These are phyloP conservation scores for Xylariaceae sp. DNA, from an alignment of 2,329 filamentous ascomycete species.

Conservation along the genomic window DNA sequence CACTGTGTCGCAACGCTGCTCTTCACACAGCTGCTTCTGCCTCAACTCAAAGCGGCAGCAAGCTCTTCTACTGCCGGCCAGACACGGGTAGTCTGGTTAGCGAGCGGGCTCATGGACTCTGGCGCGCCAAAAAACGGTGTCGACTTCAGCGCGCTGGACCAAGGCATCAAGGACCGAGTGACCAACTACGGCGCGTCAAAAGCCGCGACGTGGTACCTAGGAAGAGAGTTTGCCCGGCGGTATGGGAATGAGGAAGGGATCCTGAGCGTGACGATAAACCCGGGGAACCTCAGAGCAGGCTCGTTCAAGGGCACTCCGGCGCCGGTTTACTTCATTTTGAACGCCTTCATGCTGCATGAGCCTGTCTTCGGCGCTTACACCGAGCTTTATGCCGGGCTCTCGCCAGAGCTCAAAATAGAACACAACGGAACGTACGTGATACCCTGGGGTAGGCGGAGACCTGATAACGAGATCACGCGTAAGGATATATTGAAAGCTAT, in stretches of 20 bases:
- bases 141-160: slow-evolving; percentile 35
- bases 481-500: slow-evolving; percentile 40
- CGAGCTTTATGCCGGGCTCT: slow-evolving; percentile 28
- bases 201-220: slow-evolving; percentile 43
- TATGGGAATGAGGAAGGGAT: slow-evolving; percentile 23
- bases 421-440: slow-evolving; percentile 26
- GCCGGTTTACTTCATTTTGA: slow-evolving; percentile 18
- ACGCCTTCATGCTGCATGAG: slow-evolving; percentile 18
- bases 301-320: slow-evolving; percentile 25
- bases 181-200: slow-evolving; percentile 45
- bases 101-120: slow-evolving; percentile 39
- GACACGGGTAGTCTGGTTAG: slow-evolving; percentile 34
- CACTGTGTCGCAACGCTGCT: slow-evolving; percentile 43
- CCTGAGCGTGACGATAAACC: slow-evolving; percentile 42
- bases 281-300: slow-evolving; percentile 43
- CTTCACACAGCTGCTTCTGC: slow-evolving; percentile 43
- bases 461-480: slow-evolving; percentile 27
- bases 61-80: slow-evolving; percentile 23
- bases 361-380: slow-evolving; percentile 30
- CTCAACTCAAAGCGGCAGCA: slow-evolving; percentile 41
- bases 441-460: slow-evolving; percentile 29
- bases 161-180: slow-evolving; percentile 30
- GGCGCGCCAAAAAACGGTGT: slow-evolving; percentile 37
- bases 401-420: slow-evolving; percentile 29
- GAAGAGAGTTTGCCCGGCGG: slow-evolving; percentile 40